phyloP scores from a whole-genome alignment of 129 eudicot species.

The Glebionis coronaria region DNA sequence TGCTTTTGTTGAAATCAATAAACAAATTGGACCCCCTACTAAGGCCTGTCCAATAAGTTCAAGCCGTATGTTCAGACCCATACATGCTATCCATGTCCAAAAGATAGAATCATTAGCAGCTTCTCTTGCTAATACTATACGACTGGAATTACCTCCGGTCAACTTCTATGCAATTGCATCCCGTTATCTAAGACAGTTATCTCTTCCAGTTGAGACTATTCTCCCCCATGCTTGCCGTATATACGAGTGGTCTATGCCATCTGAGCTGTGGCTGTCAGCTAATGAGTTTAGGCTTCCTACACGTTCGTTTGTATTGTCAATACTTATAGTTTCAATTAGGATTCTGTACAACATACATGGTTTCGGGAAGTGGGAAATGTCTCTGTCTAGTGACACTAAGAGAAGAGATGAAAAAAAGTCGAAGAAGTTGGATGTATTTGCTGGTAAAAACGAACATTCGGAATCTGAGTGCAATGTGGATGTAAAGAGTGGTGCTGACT shows the following conservation, averaged over 20 bases:
- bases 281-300: conserved; percentile 67
- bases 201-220: conserved; percentile 54
- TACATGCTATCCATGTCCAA: conserved; percentile 37
- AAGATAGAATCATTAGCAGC: conserved; percentile 74
- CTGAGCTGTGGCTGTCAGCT: conserved; percentile 64
- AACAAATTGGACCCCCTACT: conserved; percentile 50
- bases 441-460: not conserved
- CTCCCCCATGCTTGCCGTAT: conserved; percentile 59
- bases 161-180: conserved; percentile 71
- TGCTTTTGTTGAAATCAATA: conserved; percentile 62
- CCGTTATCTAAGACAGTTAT: conserved; percentile 54
- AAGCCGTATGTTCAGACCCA: conserved; percentile 68
- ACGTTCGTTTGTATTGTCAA: conserved; percentile 67
- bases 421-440: conserved; percentile 21
- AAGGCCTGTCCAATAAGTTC: conserved; percentile 54
- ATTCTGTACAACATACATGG: conserved; percentile 64
- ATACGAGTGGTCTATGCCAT: conserved; percentile 84
- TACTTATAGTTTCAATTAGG: conserved; percentile 72
- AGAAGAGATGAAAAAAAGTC: conserved; percentile 21
- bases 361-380: conserved; percentile 73
- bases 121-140: conserved; percentile 42
- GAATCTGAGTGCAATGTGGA: no score
- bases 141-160: conserved; percentile 74
- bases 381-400: conserved; percentile 32
- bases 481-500: no score